Conservation (phyloP, 176 grass and related monocot genomes). For the Oryza meyeriana region DNA sequence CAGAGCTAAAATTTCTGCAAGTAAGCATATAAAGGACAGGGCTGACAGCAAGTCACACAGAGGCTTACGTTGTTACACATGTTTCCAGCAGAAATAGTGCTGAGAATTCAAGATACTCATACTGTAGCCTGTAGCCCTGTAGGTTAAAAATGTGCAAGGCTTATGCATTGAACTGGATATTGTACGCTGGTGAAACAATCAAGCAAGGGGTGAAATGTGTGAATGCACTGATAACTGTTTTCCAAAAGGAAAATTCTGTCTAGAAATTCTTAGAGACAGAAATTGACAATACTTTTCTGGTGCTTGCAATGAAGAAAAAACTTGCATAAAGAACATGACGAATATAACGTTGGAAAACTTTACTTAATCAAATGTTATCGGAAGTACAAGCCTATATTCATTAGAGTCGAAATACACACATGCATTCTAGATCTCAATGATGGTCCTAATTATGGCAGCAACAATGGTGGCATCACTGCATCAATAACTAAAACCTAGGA, state of each 20-base stretch:
- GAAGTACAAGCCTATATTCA: neutral
- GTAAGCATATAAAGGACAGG: neutral
- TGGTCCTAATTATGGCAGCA: neutral
- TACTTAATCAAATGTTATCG: neutral
- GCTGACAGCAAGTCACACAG: neutral
- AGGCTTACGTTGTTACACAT: neutral
- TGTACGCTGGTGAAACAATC: neutral
- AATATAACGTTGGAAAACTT: neutral
- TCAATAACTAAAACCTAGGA: neutral
- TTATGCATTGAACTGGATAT: neutral
- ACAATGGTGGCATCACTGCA: neutral
- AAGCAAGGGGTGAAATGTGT: neutral
- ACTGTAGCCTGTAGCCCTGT: neutral
- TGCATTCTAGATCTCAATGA: neutral
- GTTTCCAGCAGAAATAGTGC: slow-evolving; percentile 6
- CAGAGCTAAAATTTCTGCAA: neutral
- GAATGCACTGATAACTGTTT: neutral
- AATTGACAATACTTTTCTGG: neutral
- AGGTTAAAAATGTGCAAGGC: neutral
- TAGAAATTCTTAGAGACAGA: neutral
- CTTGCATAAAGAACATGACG: neutral
- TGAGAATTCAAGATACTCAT: neutral
- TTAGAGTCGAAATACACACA: neutral
- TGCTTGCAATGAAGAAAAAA: neutral
- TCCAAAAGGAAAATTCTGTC: neutral